These are phyloP conservation scores for Populus tremula DNA, from an alignment of 345 rosid genomes.

Conservation along the genomic window DNA sequence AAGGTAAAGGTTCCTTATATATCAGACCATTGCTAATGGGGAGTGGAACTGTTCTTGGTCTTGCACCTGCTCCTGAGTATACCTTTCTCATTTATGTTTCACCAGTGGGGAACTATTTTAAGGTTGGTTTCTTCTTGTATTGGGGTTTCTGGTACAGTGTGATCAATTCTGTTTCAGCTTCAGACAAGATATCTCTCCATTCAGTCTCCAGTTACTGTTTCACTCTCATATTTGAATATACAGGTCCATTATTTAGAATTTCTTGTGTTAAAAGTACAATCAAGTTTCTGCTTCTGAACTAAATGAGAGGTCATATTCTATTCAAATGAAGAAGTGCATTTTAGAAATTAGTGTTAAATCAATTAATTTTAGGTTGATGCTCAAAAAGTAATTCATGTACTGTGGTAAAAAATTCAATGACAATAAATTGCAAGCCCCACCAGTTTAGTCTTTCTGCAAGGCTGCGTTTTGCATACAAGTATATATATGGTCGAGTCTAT, in stretches of 20 bases:
- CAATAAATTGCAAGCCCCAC: not conserved
- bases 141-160: not conserved
- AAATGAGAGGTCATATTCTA: not conserved
- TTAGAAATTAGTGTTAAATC: not conserved
- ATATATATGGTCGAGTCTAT: not conserved
- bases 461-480: not conserved
- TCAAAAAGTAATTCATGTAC: not conserved
- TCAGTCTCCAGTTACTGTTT: not conserved
- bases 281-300: not conserved
- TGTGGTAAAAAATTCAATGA: not conserved
- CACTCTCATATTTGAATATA: not conserved
- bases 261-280: not conserved
- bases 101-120: slow-evolving; percentile 94
- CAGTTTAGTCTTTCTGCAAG: not conserved
- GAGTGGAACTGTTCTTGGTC: slow-evolving; percentile 96
- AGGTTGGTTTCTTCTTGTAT: slow-evolving; percentile 43
- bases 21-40: slow-evolving; percentile 93
- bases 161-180: not conserved
- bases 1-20: slow-evolving; percentile 91
- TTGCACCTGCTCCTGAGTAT: slow-evolving; percentile 95
- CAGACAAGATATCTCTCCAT: not conserved
- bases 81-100: slow-evolving; percentile 88
- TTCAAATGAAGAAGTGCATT: not conserved
- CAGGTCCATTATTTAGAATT: not conserved
- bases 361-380: not conserved